Percentiles rank a stretch among this genome's conserved stretches.
Conservation (phyloP, 1,284 basidiomycete species). For the Afroboletus lepidellus region DNA sequence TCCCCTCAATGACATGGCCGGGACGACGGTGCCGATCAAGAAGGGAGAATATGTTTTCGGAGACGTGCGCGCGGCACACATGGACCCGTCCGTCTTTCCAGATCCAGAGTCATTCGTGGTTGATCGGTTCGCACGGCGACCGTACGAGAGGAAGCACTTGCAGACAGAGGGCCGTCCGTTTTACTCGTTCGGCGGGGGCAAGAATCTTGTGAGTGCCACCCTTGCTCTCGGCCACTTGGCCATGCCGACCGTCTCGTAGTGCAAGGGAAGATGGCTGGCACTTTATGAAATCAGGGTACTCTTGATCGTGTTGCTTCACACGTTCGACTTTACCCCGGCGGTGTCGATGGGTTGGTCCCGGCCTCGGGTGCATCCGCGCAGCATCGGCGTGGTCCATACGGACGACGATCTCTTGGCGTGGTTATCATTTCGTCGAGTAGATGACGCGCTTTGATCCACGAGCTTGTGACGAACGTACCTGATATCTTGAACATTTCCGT, state of each 20-base stretch:
- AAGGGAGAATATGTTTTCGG: constrained; percentile 24
- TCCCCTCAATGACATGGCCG: constrained; percentile 1
- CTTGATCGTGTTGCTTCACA: constrained; percentile 16
- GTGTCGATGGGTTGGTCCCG: constrained; percentile 6
- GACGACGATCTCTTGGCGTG: constrained; percentile 19
- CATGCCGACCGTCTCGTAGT: background rate
- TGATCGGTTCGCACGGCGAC: constrained; percentile 23
- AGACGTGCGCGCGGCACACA: constrained; percentile 21
- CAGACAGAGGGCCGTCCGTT: background rate
- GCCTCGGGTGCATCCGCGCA: constrained; percentile 17
- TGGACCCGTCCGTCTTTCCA: constrained; percentile 17
- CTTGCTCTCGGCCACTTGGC: background rate
- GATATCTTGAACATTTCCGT: no score
- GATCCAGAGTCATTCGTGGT: constrained; percentile 18
- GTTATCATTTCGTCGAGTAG: no score
- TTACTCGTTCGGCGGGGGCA: background rate
- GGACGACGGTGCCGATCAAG: constrained; percentile 12
- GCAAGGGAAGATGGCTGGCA: background rate
- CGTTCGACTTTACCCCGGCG: constrained; percentile 19
- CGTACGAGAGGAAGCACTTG: constrained; percentile 18
- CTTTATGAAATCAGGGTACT: constrained; percentile 24
- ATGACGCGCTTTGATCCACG: no score
- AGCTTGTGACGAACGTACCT: no score
- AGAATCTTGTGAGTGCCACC: background rate
- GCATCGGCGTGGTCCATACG: constrained; percentile 21